Evolutionary conservation across 2,329 filamentous ascomycete species (phyloP).

Genomic region (Leptodontidium sp.): DNA sequence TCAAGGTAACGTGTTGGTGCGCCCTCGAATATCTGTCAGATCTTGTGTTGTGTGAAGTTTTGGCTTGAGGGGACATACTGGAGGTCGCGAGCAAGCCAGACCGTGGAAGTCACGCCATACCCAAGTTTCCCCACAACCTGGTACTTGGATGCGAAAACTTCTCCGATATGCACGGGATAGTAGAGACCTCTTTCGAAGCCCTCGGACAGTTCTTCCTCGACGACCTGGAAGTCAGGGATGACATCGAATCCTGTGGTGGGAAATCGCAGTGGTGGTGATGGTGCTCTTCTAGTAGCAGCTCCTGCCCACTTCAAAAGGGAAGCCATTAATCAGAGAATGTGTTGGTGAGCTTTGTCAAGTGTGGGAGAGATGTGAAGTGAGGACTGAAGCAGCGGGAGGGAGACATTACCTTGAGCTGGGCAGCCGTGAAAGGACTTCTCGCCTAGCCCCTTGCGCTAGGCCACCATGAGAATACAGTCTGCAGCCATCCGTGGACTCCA

Average conservation of each 20-base stretch:
- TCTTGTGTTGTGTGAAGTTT: neutral
- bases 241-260: neutral
- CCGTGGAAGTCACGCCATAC: slow-evolving; percentile 15
- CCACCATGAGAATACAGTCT: too few species aligned
- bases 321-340: neutral
- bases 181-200: neutral
- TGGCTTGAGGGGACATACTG: neutral
- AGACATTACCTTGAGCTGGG: too few species aligned
- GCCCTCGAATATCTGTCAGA: neutral
- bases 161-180: slow-evolving; percentile 10
- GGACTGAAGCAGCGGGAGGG: too few species aligned
- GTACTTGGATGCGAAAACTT: slow-evolving; percentile 15
- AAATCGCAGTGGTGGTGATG: neutral
- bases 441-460: too few species aligned
- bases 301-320: slow-evolving; percentile 1
- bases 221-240: neutral
- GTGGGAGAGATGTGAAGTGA: too few species aligned
- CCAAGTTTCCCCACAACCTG: slow-evolving; percentile 20
- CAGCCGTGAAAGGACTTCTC: too few species aligned
- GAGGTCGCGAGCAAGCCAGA: slow-evolving; percentile 15
- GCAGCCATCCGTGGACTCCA: too few species aligned
- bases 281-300: neutral
- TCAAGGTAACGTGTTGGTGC: slow-evolving; percentile 2
- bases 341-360: too few species aligned
- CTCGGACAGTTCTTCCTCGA: neutral